phyloP scores from a whole-genome alignment of 441 rosid species.

The Arabidopsis lyrata region DNA sequence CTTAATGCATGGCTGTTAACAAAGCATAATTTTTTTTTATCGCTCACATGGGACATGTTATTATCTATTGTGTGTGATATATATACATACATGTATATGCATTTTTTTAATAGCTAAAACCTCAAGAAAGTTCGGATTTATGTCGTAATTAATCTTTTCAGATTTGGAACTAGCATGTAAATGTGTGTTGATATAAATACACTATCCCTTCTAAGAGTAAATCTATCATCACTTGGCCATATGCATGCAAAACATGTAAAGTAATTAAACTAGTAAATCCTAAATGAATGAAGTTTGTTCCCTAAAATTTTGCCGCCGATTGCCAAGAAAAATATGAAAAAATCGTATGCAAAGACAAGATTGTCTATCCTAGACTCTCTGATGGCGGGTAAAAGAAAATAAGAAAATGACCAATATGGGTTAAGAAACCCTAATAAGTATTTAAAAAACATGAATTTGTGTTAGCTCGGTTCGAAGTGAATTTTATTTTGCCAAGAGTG shows the following conservation, averaged over 20 bases:
- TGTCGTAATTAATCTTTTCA: background rate
- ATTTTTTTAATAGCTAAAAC: background rate
- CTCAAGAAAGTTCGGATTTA: background rate
- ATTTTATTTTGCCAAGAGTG: too few species aligned
- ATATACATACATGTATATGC: background rate
- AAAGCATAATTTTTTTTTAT: background rate
- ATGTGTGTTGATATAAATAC: background rate
- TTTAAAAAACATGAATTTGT: too few species aligned
- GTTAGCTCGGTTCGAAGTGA: too few species aligned
- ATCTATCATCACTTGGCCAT: background rate
- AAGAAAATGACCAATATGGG: too few species aligned
- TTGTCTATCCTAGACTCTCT: too few species aligned
- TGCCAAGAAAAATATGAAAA: too few species aligned
- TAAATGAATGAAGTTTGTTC: too few species aligned
- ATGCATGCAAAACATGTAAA: background rate
- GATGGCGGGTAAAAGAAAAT: too few species aligned
- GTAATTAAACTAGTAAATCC: too few species aligned
- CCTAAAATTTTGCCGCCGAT: too few species aligned
- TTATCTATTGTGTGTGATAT: background rate
- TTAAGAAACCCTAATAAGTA: too few species aligned
- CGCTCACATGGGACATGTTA: conserved; percentile 17
- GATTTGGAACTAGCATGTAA: background rate
- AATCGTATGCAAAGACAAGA: too few species aligned
- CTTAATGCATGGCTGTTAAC: background rate
- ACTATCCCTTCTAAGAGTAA: background rate